phyloP scores from a whole-genome alignment of 257 asterid genomes.

The Plectranthus barbatus region DNA sequence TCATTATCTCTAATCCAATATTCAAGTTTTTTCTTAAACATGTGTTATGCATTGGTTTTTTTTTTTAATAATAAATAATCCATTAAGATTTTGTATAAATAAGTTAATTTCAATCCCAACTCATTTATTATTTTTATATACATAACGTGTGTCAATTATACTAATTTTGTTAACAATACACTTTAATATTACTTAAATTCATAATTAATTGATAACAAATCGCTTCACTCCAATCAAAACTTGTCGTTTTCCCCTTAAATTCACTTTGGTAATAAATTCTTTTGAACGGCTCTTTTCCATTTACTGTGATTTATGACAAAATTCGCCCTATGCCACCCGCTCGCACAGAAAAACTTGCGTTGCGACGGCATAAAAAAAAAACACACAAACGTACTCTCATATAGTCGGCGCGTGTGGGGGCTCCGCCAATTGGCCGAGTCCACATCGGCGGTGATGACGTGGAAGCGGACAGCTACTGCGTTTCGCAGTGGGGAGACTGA shows the following conservation, averaged over 20 bases:
- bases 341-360: conserved; percentile 17
- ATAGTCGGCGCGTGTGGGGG: not conserved
- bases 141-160: too few species aligned
- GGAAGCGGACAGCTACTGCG: not conserved
- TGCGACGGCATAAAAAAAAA: not conserved
- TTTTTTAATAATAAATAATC: too few species aligned
- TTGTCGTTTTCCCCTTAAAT: conserved; percentile 12
- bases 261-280: not conserved
- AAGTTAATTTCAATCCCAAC: too few species aligned
- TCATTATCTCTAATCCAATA: too few species aligned
- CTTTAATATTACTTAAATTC: too few species aligned
- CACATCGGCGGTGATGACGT: conserved; percentile 12
- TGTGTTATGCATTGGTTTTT: too few species aligned
- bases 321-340: conserved; percentile 11
- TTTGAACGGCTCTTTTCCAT: conserved; percentile 9
- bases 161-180: too few species aligned
- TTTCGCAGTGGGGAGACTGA: not conserved
- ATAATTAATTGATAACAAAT: too few species aligned
- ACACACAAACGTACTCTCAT: not conserved
- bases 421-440: not conserved
- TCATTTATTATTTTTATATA: too few species aligned
- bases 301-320: conserved; percentile 18
- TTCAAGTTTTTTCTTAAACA: too few species aligned
- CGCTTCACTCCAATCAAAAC: not conserved
- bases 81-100: too few species aligned